Evolutionary conservation across 441 rosid species (phyloP), one percentile per base, ranked within the genome.

Genomic region (Macaranga tanarius): DNA sequence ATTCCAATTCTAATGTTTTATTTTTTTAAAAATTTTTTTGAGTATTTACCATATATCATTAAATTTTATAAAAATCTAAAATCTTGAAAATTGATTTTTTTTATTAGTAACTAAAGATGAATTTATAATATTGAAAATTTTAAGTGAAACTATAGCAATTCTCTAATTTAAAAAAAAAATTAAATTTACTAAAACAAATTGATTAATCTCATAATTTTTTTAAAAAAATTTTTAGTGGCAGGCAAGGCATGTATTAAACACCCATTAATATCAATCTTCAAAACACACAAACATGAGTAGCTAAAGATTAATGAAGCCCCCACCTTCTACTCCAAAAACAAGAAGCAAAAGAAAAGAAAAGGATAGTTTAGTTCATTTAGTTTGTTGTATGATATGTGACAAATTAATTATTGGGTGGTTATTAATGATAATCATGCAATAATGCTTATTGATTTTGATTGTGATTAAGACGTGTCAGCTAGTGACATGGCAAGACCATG

Each of bases 151-250:
- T 31, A 31, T 31, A 31, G 38, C 38, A 31, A 31, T 31, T 31
- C 38, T 31, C n/a, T n/a, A n/a, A n/a, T n/a, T n/a, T n/a, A n/a
- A n/a, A n/a, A n/a, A n/a, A n/a, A n/a, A n/a, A n/a, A n/a, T n/a
- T n/a, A n/a, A n/a, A n/a, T n/a, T n/a, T n/a, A n/a, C n/a, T n/a
- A n/a, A 28, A 15, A 16, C 12, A 2, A 16, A 4, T 52, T 16
- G 19, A 5, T 17, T 13, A 52, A 16, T 52, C 20, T 52, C 20
- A 0, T 16, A 13, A 52, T 52, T 52, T 1, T 7, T 56, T 28
- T 31, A 31, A n/a, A n/a, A n/a, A n/a, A n/a, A n/a, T n/a, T n/a
- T n/a, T 57, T 57, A 61, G 45, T 61, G 47, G 64, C 44, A 31
- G 64, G 64, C 64, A 60, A 28, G 64, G 17, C 16, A 7, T 60